A percentile compares a stretch with the other conserved stretches of the same genome.
These are phyloP conservation scores for apple (Malus domestica) DNA, from an alignment of 306 rosid genomes.

Conservation along the genomic window DNA sequence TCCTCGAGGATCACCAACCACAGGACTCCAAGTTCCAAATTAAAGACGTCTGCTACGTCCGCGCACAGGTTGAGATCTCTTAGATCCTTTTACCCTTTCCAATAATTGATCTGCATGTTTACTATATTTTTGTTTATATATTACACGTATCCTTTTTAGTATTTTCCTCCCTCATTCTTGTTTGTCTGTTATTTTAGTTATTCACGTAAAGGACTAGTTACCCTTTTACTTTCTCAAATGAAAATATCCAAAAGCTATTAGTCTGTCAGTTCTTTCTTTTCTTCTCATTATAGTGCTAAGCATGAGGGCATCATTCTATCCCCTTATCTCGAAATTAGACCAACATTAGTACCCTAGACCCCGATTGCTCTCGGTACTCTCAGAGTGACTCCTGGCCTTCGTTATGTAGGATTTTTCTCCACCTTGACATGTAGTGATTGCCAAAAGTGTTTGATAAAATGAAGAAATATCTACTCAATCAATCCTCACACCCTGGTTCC, in stretches of 20 bases:
- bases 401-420: background rate
- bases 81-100: slow-evolving; percentile 1
- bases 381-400: background rate
- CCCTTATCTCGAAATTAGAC: background rate
- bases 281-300: background rate
- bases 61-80: slow-evolving; percentile 46
- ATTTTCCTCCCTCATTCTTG: background rate
- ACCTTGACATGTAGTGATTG: background rate
- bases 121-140: background rate
- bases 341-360: background rate
- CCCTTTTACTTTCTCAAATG: background rate
- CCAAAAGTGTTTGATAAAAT: background rate
- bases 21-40: slow-evolving; percentile 26
- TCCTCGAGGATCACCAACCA: background rate
- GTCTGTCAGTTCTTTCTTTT: background rate
- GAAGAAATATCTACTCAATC: background rate
- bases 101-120: background rate
- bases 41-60: slow-evolving; percentile 37
- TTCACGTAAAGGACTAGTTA: background rate
- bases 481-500: background rate
- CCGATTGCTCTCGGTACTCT: background rate
- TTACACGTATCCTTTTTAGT: background rate
- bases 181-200: background rate
- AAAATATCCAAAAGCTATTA: background rate
- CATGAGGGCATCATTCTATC: background rate